Percentiles rank a stretch among this genome's conserved stretches.
phyloP scores from a whole-genome alignment of 306 rosid genomes.

The Acacia confusa region DNA sequence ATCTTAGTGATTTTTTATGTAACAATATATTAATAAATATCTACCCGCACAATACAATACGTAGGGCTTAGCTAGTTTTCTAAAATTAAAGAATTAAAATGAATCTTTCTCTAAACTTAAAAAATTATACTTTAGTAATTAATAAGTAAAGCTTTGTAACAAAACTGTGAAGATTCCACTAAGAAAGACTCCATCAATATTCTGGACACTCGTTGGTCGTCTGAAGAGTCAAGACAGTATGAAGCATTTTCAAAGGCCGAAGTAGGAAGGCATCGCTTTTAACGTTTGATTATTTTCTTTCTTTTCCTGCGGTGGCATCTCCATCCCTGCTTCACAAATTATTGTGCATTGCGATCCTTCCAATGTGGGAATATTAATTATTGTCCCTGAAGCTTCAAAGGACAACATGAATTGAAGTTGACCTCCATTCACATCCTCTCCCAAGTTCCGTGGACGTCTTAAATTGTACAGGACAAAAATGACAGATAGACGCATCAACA shows the following conservation, averaged over 20 bases:
- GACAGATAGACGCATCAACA: background rate
- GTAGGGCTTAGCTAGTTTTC: too few species aligned
- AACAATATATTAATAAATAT: too few species aligned
- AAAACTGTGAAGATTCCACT: background rate
- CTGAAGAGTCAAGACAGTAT: background rate
- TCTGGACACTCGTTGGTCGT: background rate
- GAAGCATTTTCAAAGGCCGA: background rate
- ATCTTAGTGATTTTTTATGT: too few species aligned
- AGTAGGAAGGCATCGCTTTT: background rate
- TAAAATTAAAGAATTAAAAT: too few species aligned
- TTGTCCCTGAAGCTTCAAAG: background rate
- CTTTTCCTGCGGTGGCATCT: background rate
- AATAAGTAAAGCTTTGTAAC: background rate
- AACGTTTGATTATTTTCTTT: background rate
- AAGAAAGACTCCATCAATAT: background rate
- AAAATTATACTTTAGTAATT: too few species aligned
- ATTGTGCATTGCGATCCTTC: background rate
- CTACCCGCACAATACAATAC: too few species aligned
- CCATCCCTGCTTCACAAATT: background rate
- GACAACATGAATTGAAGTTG: slow-evolving; percentile 31
- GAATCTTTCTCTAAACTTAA: too few species aligned
- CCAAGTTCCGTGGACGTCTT: background rate
- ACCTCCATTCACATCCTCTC: slow-evolving; percentile 16
- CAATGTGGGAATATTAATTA: slow-evolving; percentile 6
- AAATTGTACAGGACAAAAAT: background rate